phyloP scores from a whole-genome alignment of 768 basidiomycete genomes.

The Pulveroboletus frians region DNA sequence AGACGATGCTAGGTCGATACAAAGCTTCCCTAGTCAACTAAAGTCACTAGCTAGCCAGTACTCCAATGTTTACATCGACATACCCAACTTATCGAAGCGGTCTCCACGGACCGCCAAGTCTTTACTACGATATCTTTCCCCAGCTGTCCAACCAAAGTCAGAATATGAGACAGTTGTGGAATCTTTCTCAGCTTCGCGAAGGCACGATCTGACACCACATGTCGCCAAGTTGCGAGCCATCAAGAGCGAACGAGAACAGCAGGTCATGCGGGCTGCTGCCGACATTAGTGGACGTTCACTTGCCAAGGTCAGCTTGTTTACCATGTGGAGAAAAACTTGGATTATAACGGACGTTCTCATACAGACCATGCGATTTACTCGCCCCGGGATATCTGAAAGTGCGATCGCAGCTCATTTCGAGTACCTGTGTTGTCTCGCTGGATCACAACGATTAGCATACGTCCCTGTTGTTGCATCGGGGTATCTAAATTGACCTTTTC shows the following conservation, averaged over 20 bases:
- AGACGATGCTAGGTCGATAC: conserved; percentile 62
- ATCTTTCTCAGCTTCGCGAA: conserved; percentile 42
- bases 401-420: conserved; percentile 81
- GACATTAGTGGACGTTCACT: conserved; percentile 85
- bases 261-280: conserved; percentile 78
- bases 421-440: conserved; percentile 73
- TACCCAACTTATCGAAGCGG: conserved; percentile 38
- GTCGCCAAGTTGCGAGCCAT: conserved; percentile 68
- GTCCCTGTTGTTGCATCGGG: conserved; percentile 97
- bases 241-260: conserved; percentile 76
- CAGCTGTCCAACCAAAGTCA: conserved; percentile 20
- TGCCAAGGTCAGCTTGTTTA: conserved; percentile 54
- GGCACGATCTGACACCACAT: conserved; percentile 55
- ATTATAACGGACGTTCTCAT: not conserved
- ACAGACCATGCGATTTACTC: conserved; percentile 80
- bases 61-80: conserved; percentile 50
- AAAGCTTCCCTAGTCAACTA: conserved; percentile 53
- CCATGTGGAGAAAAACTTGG: not conserved
- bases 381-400: conserved; percentile 52
- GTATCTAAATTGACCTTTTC: conserved; percentile 33
- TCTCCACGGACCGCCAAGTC: conserved; percentile 43
- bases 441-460: conserved; percentile 88
- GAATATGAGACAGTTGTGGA: conserved; percentile 58
- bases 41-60: conserved; percentile 47
- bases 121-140: conserved; percentile 48